Conservation (phyloP, 139 green algal species). For the Diplosphaera chodatii region DNA sequence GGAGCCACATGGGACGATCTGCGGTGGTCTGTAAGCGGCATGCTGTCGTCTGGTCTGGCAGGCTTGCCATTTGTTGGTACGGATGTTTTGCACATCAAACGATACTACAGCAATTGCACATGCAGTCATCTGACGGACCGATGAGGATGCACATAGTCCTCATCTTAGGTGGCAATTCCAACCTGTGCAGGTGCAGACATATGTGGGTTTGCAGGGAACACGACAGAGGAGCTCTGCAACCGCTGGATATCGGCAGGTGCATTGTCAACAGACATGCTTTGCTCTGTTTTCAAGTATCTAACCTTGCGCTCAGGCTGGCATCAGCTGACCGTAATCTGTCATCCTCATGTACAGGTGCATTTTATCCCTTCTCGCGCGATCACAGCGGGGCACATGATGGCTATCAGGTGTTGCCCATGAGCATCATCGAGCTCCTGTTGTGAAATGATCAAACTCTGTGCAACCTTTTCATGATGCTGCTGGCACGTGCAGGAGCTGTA, state of each 20-base stretch:
- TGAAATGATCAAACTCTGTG: too few relatives aligned
- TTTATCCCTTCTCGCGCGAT: slow-evolving; percentile 64
- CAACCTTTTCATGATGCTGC: too few relatives aligned
- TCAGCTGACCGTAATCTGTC: too few relatives aligned
- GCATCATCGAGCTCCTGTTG: too few relatives aligned
- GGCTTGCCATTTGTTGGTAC: slow-evolving; percentile 35
- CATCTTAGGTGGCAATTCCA: too few relatives aligned
- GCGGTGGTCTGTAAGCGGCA: slow-evolving; percentile 22
- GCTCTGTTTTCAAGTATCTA: too few relatives aligned
- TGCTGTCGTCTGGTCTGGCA: slow-evolving; percentile 36
- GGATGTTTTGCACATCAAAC: background rate
- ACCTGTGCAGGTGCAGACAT: slow-evolving; percentile 20
- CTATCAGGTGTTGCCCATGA: slow-evolving; percentile 15
- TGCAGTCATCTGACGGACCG: too few relatives aligned
- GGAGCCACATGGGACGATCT: slow-evolving; percentile 37
- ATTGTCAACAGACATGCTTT: too few relatives aligned
- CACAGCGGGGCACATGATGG: slow-evolving; percentile 36
- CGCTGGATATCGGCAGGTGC: too few relatives aligned
- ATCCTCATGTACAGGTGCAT: slow-evolving; percentile 43
- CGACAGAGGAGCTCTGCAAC: slow-evolving; percentile 47
- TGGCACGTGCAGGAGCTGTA: slow-evolving; percentile 75
- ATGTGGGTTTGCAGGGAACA: slow-evolving; percentile 35
- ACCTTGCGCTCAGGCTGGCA: too few relatives aligned
- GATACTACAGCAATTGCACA: too few relatives aligned
- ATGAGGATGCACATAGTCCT: too few relatives aligned